A percentile compares a stretch with the other conserved stretches of the same genome.
These are phyloP conservation scores for Backusella sp. DNA, from an alignment of 192 early-diverging fungal species.

Conservation along the genomic window DNA sequence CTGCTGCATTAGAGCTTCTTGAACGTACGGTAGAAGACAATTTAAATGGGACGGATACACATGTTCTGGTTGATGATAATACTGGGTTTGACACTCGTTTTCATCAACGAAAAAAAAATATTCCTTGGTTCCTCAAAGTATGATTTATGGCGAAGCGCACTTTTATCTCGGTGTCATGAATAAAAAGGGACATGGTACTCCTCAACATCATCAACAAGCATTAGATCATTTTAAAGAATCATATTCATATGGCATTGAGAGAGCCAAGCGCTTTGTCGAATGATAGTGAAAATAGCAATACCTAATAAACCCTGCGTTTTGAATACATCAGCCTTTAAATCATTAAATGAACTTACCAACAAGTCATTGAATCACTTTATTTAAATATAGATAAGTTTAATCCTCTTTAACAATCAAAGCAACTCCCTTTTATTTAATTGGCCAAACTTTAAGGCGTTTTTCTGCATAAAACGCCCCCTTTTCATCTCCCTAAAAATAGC, in stretches of 20 bases:
- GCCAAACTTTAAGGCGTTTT: too few species aligned
- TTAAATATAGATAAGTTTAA: too few species aligned
- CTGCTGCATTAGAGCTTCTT: neutral
- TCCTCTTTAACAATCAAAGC: too few species aligned
- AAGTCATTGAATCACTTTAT: too few species aligned
- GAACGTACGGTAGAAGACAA: neutral
- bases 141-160: neutral
- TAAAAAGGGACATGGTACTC: neutral
- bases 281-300: neutral
- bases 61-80: neutral
- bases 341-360: too few species aligned
- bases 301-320: too few species aligned
- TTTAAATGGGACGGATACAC: neutral
- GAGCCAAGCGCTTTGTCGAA: neutral
- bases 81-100: neutral
- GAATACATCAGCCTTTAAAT: too few species aligned
- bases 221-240: neutral
- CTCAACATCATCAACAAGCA: neutral
- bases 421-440: too few species aligned
- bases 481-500: too few species aligned
- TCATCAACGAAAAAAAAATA: neutral
- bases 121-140: neutral
- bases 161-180: neutral
- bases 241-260: neutral
- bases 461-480: too few species aligned